Evolutionary conservation across 2,329 filamentous ascomycete species (phyloP).

Genomic region (Penicillium sp.): DNA sequence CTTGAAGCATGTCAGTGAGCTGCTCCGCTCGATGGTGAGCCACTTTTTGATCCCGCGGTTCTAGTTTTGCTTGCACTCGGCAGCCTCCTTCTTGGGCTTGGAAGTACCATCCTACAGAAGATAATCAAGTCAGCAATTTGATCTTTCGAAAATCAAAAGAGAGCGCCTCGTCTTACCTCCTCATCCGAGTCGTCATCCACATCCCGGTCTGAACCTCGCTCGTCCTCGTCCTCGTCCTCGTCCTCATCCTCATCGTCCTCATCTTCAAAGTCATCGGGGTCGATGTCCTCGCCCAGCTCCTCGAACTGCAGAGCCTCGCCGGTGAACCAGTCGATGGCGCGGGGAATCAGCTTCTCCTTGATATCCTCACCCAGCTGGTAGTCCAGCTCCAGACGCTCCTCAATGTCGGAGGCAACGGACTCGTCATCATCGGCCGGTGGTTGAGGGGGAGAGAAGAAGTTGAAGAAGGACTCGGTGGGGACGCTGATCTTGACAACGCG

Average conservation of each 20-base stretch:
- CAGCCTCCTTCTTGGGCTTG: conserved; percentile 91
- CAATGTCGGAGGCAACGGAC: conserved; percentile 83
- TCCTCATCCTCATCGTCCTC: conserved; percentile 93
- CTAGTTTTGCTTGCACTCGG: conserved; percentile 95
- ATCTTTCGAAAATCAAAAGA: background rate
- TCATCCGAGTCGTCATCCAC: conserved; percentile 67
- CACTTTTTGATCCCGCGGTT: conserved; percentile 55
- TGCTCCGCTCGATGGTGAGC: conserved; percentile 5
- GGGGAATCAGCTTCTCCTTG: conserved; percentile 99
- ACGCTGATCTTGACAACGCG: conserved; percentile 99
- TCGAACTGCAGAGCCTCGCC: conserved; percentile 97
- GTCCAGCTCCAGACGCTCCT: conserved; percentile 96
- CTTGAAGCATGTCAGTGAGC: conserved; percentile 37
- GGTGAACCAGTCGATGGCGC: conserved; percentile 99
- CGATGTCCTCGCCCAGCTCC: conserved; percentile 83
- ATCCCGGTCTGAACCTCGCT: conserved; percentile 64
- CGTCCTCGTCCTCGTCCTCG: conserved; percentile 76
- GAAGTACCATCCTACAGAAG: conserved; percentile 72
- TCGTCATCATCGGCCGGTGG: conserved; percentile 70
- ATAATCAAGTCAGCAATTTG: background rate
- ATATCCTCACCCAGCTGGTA: conserved; percentile 97
- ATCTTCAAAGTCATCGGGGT: conserved; percentile 81
- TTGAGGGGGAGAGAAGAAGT: conserved; percentile 97
- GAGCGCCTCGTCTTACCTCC: conserved; percentile 41
- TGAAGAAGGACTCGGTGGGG: conserved; percentile 97